Conservation (phyloP, 345 rosid species). For the Geranium rotundifolium region DNA sequence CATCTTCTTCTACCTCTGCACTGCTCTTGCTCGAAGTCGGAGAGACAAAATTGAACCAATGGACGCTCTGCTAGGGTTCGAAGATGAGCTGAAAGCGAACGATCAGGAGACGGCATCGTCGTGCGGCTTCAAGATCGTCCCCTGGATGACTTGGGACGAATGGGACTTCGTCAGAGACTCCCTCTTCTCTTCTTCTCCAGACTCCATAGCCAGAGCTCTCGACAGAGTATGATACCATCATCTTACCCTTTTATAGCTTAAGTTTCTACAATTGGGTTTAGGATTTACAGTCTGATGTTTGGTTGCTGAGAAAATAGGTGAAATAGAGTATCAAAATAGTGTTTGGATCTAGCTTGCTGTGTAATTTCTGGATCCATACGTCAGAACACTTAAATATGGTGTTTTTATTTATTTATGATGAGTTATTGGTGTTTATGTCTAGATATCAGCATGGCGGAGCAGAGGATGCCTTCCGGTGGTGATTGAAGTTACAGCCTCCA, state of each 20-base stretch:
- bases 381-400: neutral
- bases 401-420: neutral
- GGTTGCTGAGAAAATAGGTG: neutral
- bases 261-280: neutral
- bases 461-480: constrained; percentile 76
- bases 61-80: neutral
- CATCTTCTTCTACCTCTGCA: too few species aligned
- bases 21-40: neutral
- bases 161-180: constrained; percentile 76
- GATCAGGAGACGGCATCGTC: constrained; percentile 15
- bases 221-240: constrained; percentile 37
- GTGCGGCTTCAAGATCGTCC: constrained; percentile 51
- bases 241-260: neutral
- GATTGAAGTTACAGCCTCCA: constrained; percentile 73
- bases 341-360: neutral
- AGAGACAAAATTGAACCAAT: neutral
- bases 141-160: constrained; percentile 89
- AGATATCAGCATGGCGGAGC: constrained; percentile 77
- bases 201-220: constrained; percentile 41
- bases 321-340: neutral
- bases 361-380: neutral
- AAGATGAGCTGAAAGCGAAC: neutral
- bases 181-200: constrained; percentile 65
- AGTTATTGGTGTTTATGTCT: neutral
- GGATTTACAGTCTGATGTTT: neutral